Evolutionary conservation across 768 basidiomycete genomes (phyloP).

Genomic region (Leccinum incarnatum): DNA sequence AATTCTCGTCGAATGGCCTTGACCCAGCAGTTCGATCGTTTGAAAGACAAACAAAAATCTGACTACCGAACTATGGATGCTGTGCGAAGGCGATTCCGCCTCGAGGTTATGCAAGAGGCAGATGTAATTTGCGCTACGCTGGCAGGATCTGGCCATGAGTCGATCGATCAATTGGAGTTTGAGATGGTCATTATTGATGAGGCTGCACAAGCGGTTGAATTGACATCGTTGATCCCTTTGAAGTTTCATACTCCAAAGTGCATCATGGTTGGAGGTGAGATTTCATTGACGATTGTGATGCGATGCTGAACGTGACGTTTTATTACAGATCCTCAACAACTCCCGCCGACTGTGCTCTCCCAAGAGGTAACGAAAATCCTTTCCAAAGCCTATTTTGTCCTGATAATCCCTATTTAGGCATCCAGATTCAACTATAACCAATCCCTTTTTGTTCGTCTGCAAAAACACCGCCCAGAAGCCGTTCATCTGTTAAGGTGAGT

Average conservation of each 20-base stretch:
- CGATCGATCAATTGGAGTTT: conserved; percentile 79
- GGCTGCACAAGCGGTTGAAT: conserved; percentile 94
- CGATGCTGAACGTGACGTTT: not conserved
- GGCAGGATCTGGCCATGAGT: conserved; percentile 90
- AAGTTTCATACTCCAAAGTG: conserved; percentile 82
- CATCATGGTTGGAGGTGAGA: conserved; percentile 86
- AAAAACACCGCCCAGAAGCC: conserved; percentile 73
- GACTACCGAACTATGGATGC: conserved; percentile 81
- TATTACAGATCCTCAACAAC: conserved; percentile 74
- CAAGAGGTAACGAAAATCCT: conserved; percentile 42
- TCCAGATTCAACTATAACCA: conserved; percentile 77
- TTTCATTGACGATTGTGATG: not conserved
- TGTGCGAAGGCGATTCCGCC: conserved; percentile 65
- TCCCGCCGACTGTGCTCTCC: conserved; percentile 90
- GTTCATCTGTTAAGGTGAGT: conserved; percentile 86
- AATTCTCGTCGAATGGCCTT: conserved; percentile 62
- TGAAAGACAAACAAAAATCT: conserved; percentile 82
- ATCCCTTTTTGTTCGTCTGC: conserved; percentile 89
- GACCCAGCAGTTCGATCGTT: conserved; percentile 67
- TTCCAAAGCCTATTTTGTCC: conserved; percentile 20
- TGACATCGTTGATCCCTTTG: conserved; percentile 92
- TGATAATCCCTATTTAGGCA: conserved; percentile 43
- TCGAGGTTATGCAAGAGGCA: conserved; percentile 79
- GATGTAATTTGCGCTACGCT: conserved; percentile 94
- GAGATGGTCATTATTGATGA: conserved; percentile 98